Evolutionary conservation across 23 red algal genomes (phyloP), one percentile per base, ranked within the genome.

Genomic region (Agarophyton chilense): DNA sequence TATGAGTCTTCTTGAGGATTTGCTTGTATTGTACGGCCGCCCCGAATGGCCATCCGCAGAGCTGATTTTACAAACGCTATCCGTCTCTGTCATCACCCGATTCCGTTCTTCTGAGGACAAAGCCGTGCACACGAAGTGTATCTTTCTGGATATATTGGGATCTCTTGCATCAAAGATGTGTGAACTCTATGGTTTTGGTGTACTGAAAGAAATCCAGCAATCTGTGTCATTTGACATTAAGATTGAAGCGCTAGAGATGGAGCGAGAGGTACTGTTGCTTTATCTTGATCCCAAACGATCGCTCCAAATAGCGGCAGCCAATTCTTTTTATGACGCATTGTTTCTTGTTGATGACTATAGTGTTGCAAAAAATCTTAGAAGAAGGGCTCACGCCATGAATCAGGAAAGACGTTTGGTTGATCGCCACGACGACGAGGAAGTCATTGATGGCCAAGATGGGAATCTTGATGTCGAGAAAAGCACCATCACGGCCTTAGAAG

Each of bases 21-120:
- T 88, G 18, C 57, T 77, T 10, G 13, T 62, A 10, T 50, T 88
- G 1, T 88, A 88, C 77, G 84, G 84, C n/a, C 84, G 72, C 21
- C 84, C 72, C 28, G 84, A 88, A 29, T 88, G 84, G 84, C 84
- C 84, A 45, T 76, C 84, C 17, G 68, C 84, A 1, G 84, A 88
- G 55, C 68, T 88, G 50, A 88, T 88, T 9, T 77, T 88, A 63
- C 84, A 88, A 36, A 88, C 84, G 22, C 32, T 88, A 46, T 88
- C 84, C 50, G 84, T 88, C 26, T 63, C 68, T 26, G 47, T 88
- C 55, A 88, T 88, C 39, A 76, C 84, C 10, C 65, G 57, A 51
- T 33, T 88, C 43, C 60, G 84, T 9, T 65, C 67, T 11, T 33
- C 60, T 3, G 57, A 58, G 22, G 84, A 88, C n/a, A 88, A 88